Evolutionary conservation across 768 basidiomycete species (phyloP).

Genomic region (Phylloporus sp.): DNA sequence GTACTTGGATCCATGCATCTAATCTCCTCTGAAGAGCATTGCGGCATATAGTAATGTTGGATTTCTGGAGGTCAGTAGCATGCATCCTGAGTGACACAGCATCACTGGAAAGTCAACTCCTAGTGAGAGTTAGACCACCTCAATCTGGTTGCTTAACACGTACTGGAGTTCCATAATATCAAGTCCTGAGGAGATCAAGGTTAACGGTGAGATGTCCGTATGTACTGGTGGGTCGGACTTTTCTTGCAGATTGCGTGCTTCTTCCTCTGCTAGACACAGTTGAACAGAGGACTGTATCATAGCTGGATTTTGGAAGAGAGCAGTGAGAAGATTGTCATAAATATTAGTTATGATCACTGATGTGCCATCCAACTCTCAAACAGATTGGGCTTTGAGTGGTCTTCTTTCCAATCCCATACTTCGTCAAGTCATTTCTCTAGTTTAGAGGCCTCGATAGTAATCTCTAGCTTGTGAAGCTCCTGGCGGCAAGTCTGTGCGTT

Average conservation of each 20-base stretch:
- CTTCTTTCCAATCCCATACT: neutral
- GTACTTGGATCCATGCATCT: neutral
- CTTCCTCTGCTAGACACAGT: neutral
- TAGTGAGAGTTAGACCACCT: neutral
- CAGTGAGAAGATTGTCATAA: neutral
- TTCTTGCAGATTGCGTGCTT: neutral
- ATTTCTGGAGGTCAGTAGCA: neutral
- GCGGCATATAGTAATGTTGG: neutral
- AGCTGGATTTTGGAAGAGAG: neutral
- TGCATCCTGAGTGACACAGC: neutral
- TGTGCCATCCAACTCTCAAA: neutral
- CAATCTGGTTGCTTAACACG: too few relatives aligned
- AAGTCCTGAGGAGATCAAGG: neutral
- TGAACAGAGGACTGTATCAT: neutral
- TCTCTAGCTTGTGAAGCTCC: neutral
- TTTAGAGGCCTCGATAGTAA: neutral
- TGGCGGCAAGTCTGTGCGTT: neutral
- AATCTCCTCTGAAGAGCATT: slow-evolving; percentile 1
- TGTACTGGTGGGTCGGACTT: neutral
- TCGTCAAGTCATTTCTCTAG: neutral
- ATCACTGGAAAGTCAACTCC: neutral
- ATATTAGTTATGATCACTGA: neutral
- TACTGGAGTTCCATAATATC: slow-evolving; percentile 1
- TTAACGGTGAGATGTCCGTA: neutral
- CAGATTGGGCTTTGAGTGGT: neutral